Base-by-base conservation (phyloP, 768 basidiomycete species). In the Suillus tomentosus region DNA sequence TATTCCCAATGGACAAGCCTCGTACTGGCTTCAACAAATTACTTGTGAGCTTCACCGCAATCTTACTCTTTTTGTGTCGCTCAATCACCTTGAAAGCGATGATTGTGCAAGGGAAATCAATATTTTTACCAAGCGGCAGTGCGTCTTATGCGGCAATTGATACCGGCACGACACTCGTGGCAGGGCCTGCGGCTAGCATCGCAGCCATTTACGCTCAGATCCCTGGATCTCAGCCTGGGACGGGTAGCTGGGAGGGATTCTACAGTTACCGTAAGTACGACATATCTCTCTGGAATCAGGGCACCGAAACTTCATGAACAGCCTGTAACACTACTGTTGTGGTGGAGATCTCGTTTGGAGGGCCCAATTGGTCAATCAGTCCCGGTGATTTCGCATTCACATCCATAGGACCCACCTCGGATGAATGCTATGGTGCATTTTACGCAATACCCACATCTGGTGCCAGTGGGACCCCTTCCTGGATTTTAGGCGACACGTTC, bases 401-500 rank as follows among this genome's bases (percentile, higher is more conserved):
- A 37, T 45, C 64, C 0, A 79, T 83, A 37, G 74, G 81, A 47
- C 72, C 90, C 24, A 77, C 79, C 11, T 70, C 72, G 2, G 75
- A 78, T 40, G 76, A 76, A 53, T 99, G 96, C 73, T 79, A 95
- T 22, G 96, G 96, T 37, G 89, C 93, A 2, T 90, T 99, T 79
- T 97, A 95, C 73, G 80, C 83, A 60, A 79, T 95, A 60, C 74
- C 81, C 36, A 81, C 82, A 3, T 83, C 85, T 24, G 71, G 76
- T 31, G 31, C 31, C 31, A 31, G 31, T 39, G 79, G 79, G 47
- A 78, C 81, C 31, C 88, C 91, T 3, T 64, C 84, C 17, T 97
- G 94, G 95, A 95, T 97, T 69, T 79, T 97, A 37, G 96, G 95
- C 42, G 94, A 95, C 70, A 90, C 92, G 0, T 95, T 95, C 80